Evolutionary conservation across 768 basidiomycete species (phyloP).

Genomic region (Dictyophora rubrovolvata): DNA sequence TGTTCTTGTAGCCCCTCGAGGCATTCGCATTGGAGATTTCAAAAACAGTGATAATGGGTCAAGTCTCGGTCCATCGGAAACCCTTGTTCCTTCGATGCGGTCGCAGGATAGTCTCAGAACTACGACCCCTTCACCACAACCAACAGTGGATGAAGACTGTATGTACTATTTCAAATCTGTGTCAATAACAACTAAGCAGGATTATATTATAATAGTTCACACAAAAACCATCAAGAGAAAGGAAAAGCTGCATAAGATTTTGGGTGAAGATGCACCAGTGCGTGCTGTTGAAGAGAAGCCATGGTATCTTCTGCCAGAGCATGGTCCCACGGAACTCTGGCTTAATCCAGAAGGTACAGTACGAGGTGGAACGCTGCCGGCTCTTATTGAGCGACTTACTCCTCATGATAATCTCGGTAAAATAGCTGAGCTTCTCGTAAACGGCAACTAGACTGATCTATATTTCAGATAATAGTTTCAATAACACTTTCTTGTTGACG

Average conservation of each 20-base stretch:
- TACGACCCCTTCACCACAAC: neutral
- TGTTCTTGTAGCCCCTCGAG: neutral
- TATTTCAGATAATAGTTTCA: conserved; percentile 60
- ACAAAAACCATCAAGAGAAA: neutral
- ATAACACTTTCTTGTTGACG: conserved; percentile 87
- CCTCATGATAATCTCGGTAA: conserved; percentile 80
- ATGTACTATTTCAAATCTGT: neutral
- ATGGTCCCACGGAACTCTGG: conserved; percentile 67
- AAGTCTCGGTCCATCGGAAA: neutral
- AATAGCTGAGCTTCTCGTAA: conserved; percentile 15
- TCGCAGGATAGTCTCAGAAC: neutral
- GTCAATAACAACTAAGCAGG: neutral
- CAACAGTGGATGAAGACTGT: conserved; percentile 4
- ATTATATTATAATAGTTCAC: neutral
- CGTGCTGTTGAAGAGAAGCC: conserved; percentile 39
- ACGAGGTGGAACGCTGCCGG: conserved; percentile 76
- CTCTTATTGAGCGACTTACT: conserved; percentile 83
- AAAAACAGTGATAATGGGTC: neutral
- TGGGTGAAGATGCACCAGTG: conserved; percentile 50
- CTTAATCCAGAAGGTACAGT: conserved; percentile 80
- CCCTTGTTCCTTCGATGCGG: neutral
- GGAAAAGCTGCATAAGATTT: conserved; percentile 55
- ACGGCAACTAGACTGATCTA: conserved; percentile 8
- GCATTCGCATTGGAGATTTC: neutral
- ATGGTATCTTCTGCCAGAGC: conserved; percentile 81